phyloP scores from a whole-genome alignment of 192 early-diverging fungal species.

The Backusella psychrophila region DNA sequence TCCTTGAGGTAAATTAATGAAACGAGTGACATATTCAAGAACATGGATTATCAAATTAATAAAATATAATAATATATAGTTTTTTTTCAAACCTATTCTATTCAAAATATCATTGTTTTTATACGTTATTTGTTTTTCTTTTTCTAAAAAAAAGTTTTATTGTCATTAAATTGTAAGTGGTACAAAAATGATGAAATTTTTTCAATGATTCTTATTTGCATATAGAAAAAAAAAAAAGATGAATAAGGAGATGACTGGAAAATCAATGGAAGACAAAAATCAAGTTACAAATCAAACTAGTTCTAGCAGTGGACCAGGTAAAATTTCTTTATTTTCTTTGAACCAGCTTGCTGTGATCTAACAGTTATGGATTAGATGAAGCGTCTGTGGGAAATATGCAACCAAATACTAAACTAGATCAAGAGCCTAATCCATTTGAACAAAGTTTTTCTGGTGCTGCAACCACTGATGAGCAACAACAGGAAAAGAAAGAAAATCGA shows the following conservation, averaged over 20 bases:
- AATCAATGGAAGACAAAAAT: constrained; percentile 1
- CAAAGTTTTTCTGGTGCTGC: constrained; percentile 2
- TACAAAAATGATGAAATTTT: background rate
- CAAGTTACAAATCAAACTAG: constrained; percentile 7
- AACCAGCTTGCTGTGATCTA: background rate
- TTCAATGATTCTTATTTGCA: constrained; percentile 2
- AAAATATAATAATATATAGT: background rate
- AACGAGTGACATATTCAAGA: background rate
- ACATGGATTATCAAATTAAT: background rate
- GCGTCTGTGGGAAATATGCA: too few species aligned
- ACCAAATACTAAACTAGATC: background rate
- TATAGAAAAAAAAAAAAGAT: background rate
- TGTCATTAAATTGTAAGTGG: background rate
- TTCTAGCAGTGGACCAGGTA: background rate
- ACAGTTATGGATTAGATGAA: background rate
- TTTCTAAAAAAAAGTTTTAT: background rate
- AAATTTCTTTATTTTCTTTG: background rate
- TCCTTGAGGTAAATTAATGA: background rate
- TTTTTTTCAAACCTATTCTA: background rate
- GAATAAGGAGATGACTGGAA: constrained; percentile 3
- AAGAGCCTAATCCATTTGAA: constrained; percentile 9
- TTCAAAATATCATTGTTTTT: background rate
- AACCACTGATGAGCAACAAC: background rate
- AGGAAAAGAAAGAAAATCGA: background rate
- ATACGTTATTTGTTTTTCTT: background rate